Base-by-base conservation (phyloP, 441 rosid genomes). In the Populus hybrid region DNA sequence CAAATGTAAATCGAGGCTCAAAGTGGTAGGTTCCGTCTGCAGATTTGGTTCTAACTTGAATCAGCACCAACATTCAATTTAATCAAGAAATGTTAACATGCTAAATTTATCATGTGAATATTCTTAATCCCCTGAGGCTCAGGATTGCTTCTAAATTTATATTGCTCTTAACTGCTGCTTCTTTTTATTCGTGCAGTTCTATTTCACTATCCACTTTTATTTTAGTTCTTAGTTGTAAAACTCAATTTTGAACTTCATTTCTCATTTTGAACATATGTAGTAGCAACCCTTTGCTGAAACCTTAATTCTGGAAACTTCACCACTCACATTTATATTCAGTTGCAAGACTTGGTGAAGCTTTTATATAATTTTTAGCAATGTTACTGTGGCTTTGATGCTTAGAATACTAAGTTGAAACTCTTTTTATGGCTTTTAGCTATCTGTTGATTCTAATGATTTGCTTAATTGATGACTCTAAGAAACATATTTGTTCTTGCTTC, bases 1-100 rank as follows among this genome's bases (percentile, higher is more conserved):
- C 96, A 59, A 95, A 95, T 84, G 87, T 95, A 32, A 86, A 79
- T 21, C 76, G 59, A 42, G 91, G 95, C 80, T 95, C 99, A 11
- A 81, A 71, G 76, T 74, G 92, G 99, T 95, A 86, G 85, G 79
- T 79, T 76, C 68, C 71, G 65, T 16, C 69, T 74, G 65, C 30
- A 38, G 32, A 65, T 23, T 57, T 71, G 12, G 21, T 64, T 67
- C 73, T 46, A 75, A 40, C 23, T 46, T 28, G 36, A 50, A 14
- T 50, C 57, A 50, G 57, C 57, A 50, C 57, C 57, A 75, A 21
- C 67, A 61, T 12, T 79, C 36, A 14, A 77, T 77, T 71, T 65
- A 64, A 42, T 66, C 28, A 11, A 18, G 70, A 61, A 63, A 9
- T 3, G 2, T 28, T 65, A 66, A 6, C 40, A 46, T 71, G 36